Conservation (phyloP, 1,139 yeast species). For the Sugiyamaella pinicola region DNA sequence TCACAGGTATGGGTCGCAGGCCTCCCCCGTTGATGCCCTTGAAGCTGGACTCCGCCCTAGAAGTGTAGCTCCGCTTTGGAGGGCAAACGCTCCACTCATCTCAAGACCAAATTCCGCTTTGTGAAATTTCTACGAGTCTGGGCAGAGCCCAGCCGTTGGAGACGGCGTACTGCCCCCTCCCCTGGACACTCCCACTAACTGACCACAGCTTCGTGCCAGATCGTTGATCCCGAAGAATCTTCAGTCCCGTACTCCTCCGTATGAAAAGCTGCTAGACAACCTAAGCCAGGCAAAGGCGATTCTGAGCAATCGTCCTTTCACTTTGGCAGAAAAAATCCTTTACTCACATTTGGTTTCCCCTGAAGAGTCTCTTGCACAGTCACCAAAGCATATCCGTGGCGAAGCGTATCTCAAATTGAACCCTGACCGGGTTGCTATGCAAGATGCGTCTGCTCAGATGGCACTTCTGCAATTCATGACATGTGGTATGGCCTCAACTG, state of each 20-base stretch:
- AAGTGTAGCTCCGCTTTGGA: too few species aligned
- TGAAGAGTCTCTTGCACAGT: constrained; percentile 66
- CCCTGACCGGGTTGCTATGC: constrained; percentile 99
- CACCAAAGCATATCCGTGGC: constrained; percentile 65
- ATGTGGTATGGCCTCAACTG: constrained; percentile 81
- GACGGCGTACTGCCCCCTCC: not conserved
- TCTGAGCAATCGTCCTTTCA: constrained; percentile 71
- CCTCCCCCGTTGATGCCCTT: too few species aligned
- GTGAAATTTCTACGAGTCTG: too few species aligned
- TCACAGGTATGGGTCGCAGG: constrained; percentile 22
- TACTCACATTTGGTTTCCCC: constrained; percentile 90
- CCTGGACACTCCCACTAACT: not conserved
- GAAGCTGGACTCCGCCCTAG: too few species aligned
- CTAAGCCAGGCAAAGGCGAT: constrained; percentile 63
- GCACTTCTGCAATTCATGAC: constrained; percentile 97
- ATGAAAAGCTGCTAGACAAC: constrained; percentile 68
- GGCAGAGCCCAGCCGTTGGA: not conserved
- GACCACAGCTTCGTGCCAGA: constrained; percentile 18
- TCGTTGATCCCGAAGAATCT: constrained; percentile 22
- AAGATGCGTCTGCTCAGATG: constrained; percentile 98
- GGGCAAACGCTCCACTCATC: too few species aligned
- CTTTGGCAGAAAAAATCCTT: constrained; percentile 89
- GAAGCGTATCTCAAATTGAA: constrained; percentile 79
- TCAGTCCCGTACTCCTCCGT: constrained; percentile 73
- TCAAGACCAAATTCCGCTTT: too few species aligned